Evolutionary conservation across 129 eudicot species (phyloP).

Genomic region (Artemisia argyi): DNA sequence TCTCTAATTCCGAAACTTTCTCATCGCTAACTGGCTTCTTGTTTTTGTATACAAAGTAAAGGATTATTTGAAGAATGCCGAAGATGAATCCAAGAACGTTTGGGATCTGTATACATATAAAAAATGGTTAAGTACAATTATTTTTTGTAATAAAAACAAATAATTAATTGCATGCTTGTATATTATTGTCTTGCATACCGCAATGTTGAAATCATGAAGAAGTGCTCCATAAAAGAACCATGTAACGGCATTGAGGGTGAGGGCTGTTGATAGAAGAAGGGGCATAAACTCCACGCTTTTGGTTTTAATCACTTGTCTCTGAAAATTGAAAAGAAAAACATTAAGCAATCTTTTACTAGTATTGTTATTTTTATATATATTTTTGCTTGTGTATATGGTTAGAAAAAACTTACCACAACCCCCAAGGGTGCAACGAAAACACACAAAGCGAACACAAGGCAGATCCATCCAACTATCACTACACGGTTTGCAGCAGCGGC

Average conservation of each 20-base stretch:
- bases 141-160: not conserved
- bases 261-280: conserved; percentile 58
- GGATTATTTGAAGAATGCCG: conserved; percentile 60
- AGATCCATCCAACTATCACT: conserved; percentile 79
- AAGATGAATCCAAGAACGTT: conserved; percentile 61
- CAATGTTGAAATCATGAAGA: conserved; percentile 61
- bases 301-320: conserved; percentile 83
- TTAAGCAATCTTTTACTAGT: not conserved
- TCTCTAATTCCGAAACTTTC: conserved; percentile 34
- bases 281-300: conserved; percentile 90
- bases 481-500: conserved; percentile 41
- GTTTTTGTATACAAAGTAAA: conserved; percentile 54
- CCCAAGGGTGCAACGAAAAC: conserved; percentile 84
- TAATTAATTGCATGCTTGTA: conserved; percentile 9
- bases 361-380: not conserved
- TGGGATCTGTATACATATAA: conserved; percentile 41
- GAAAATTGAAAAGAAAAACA: conserved; percentile 2
- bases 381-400: not conserved
- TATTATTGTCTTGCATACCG: conserved; percentile 66
- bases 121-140: not conserved
- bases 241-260: conserved; percentile 71
- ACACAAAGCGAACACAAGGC: conserved; percentile 67
- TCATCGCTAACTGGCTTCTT: conserved; percentile 38
- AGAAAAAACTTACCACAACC: conserved; percentile 51
- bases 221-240: conserved; percentile 87